Evolutionary conservation across 2,329 filamentous ascomycete genomes (phyloP).

Genomic region (Penicillium sp.): DNA sequence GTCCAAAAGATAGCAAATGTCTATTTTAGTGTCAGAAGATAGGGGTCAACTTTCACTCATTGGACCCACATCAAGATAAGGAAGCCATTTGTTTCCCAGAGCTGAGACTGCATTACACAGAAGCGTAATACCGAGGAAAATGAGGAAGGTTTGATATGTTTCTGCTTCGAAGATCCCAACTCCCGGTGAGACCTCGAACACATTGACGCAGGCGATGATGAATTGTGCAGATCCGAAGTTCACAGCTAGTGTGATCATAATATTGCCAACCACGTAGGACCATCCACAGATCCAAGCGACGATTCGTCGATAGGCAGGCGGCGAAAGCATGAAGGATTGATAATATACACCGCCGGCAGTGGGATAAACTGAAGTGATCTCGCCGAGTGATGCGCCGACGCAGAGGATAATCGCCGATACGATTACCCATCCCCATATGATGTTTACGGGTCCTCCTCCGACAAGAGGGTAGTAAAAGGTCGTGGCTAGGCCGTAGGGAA

Average conservation of each 20-base stretch:
- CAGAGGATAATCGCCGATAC: conserved; percentile 58
- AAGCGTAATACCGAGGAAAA: conserved; percentile 65
- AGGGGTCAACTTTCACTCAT: not conserved
- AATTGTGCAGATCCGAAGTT: conserved; percentile 64
- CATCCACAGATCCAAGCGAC: conserved; percentile 65
- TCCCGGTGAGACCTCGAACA: conserved; percentile 47
- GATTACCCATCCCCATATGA: conserved; percentile 64
- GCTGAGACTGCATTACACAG: conserved; percentile 50
- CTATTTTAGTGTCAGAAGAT: conserved; percentile 33
- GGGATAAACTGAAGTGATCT: conserved; percentile 63
- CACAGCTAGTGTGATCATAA: conserved; percentile 68
- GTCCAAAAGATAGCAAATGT: conserved; percentile 73
- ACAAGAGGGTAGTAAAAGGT: conserved; percentile 64
- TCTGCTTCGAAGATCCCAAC: conserved; percentile 49
- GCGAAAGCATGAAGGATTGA: conserved; percentile 61
- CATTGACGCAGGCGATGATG: conserved; percentile 52
- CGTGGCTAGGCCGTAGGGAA: conserved; percentile 60
- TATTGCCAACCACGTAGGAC: conserved; percentile 71
- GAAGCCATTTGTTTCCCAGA: conserved; percentile 51
- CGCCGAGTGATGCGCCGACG: conserved; percentile 61
- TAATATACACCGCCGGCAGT: conserved; percentile 66
- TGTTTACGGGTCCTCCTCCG: conserved; percentile 63
- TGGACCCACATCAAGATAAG: conserved; percentile 60
- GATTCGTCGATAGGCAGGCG: conserved; percentile 58
- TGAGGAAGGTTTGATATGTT: conserved; percentile 62